Percentiles rank a stretch among this genome's conserved stretches.
Conservation (phyloP, 2,329 filamentous ascomycete species). For the Coniochaeta sp. region DNA sequence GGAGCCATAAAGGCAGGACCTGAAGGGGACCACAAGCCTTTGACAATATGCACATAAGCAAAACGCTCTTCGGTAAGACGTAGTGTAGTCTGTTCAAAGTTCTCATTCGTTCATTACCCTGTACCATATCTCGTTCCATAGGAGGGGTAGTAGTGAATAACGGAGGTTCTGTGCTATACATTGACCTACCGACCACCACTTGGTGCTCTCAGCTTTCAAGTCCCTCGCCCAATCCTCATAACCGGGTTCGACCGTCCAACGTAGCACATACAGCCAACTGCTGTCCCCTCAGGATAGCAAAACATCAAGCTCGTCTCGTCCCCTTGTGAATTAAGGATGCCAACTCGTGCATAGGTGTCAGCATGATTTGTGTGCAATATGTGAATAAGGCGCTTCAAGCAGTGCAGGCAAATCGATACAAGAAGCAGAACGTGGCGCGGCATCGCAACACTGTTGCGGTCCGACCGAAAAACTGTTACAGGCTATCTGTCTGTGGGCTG, state of each 20-base stretch:
- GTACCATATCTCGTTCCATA: neutral
- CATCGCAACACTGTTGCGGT: constrained; percentile 5
- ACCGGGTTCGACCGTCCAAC: neutral
- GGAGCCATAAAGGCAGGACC: neutral
- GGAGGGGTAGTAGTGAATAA: neutral
- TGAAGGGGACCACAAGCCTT: neutral
- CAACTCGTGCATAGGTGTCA: neutral
- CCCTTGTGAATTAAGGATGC: constrained; percentile 10
- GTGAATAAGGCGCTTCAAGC: constrained; percentile 1
- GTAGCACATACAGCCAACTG: constrained; percentile 1
- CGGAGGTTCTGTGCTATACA: neutral
- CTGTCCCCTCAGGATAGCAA: constrained; percentile 6
- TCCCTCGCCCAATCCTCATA: neutral
- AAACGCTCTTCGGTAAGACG: neutral
- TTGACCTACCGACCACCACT: neutral
- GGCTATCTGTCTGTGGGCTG: neutral
- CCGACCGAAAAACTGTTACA: neutral
- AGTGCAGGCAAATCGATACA: constrained; percentile 11
- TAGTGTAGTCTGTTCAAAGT: neutral
- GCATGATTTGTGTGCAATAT: neutral
- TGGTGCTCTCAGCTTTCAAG: neutral
- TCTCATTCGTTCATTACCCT: neutral
- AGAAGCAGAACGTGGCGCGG: constrained; percentile 12
- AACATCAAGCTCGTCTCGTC: constrained; percentile 12
- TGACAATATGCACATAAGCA: neutral